These are phyloP conservation scores for Sanghuangporus baumii DNA, from an alignment of 1,284 basidiomycete species.

Conservation along the genomic window DNA sequence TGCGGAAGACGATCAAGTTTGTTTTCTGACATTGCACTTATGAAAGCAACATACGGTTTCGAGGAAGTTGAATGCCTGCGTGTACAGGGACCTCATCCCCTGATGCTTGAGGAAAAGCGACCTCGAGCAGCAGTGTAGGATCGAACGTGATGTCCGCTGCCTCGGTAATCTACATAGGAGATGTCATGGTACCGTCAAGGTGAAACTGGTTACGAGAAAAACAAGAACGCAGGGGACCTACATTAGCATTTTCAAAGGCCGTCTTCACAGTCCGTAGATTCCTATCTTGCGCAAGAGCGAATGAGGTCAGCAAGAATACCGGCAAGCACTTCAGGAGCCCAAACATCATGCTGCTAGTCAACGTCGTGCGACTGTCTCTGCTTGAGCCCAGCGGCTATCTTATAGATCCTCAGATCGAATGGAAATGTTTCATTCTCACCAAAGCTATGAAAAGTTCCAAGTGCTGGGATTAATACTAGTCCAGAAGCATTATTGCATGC, in stretches of 20 bases:
- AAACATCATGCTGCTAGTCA: not conserved
- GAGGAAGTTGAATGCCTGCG: slow-evolving; percentile 36
- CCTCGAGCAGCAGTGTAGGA: slow-evolving; percentile 32
- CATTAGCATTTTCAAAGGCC: slow-evolving; percentile 29
- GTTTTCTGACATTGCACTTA: not conserved
- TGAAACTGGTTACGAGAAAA: not conserved
- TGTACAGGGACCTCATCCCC: slow-evolving; percentile 31
- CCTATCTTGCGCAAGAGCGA: slow-evolving; percentile 28
- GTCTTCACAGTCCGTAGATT: slow-evolving; percentile 25
- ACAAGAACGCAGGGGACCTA: slow-evolving; percentile 11
- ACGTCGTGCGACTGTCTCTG: not conserved
- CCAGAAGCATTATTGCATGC: no score
- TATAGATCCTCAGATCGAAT: no score
- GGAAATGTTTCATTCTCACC: no score
- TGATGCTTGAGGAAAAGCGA: slow-evolving; percentile 30
- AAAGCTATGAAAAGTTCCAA: no score
- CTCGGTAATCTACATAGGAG: slow-evolving; percentile 27
- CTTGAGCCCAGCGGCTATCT: no score
- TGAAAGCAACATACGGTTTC: slow-evolving; percentile 28
- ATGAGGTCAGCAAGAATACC: slow-evolving; percentile 11
- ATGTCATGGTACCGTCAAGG: not conserved
- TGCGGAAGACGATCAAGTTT: slow-evolving; percentile 19
- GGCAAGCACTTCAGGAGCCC: not conserved
- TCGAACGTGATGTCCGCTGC: slow-evolving; percentile 32
- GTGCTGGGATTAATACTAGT: no score